phyloP scores from a whole-genome alignment of 164 flowering plant species.

The Brasenia schreberi region DNA sequence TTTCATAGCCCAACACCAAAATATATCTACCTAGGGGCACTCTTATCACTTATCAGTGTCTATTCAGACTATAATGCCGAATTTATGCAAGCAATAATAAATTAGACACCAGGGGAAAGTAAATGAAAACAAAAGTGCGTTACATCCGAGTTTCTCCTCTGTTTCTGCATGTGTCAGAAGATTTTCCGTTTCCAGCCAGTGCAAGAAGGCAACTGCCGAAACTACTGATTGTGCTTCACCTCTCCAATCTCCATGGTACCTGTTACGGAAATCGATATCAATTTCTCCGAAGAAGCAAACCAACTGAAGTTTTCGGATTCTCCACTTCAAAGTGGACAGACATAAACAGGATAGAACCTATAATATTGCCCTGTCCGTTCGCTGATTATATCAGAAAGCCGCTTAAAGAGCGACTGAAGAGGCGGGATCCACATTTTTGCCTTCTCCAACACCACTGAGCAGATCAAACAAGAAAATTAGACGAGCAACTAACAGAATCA shows the following conservation, averaged over 20 bases:
- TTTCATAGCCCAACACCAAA: no score
- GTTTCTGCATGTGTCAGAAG: conserved; percentile 79
- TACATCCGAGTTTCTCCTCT: conserved; percentile 78
- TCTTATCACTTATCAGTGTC: no score
- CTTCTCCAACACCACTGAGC: conserved; percentile 61
- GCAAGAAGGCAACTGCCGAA: conserved; percentile 76
- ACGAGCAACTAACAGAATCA: background rate
- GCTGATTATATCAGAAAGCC: conserved; percentile 45
- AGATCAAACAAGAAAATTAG: conserved; percentile 2
- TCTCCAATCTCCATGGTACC: conserved; percentile 97
- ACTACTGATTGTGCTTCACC: conserved; percentile 81
- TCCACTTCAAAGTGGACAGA: background rate
- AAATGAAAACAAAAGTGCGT: conserved; percentile 5
- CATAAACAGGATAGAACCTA: conserved; percentile 24
- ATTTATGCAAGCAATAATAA: no score
- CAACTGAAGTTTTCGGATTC: background rate
- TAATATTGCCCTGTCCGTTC: conserved; percentile 76
- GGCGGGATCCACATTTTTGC: conserved; percentile 40
- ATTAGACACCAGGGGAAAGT: background rate
- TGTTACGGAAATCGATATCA: conserved; percentile 5
- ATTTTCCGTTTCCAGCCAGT: conserved; percentile 78
- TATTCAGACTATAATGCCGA: no score
- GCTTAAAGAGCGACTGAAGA: conserved; percentile 35
- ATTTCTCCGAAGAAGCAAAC: background rate
- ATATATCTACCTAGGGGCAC: no score